phyloP scores from a whole-genome alignment of 2,329 filamentous ascomycete species.

The Ceratocystis destructans region DNA sequence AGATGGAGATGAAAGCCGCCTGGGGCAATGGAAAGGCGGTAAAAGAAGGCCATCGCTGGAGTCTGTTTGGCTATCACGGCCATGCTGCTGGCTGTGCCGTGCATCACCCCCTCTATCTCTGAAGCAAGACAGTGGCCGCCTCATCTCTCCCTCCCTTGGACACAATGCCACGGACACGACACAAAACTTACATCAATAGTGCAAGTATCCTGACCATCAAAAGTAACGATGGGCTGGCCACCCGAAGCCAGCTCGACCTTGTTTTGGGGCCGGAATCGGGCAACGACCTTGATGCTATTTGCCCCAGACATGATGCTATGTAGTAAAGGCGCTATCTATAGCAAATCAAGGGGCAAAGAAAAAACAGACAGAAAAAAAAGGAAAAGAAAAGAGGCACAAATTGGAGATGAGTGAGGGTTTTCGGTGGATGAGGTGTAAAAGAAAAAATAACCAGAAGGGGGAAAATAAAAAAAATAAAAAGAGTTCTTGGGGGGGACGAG shows the following conservation, averaged over 20 bases:
- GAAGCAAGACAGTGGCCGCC: background rate
- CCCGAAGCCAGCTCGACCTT: slow-evolving; percentile 80
- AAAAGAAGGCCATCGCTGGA: background rate
- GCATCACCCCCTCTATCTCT: background rate
- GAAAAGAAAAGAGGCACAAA: slow-evolving; percentile 5
- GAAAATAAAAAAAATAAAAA: slow-evolving; percentile 5
- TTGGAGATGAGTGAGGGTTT: background rate
- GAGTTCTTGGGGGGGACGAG: slow-evolving; percentile 4
- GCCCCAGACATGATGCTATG: slow-evolving; percentile 37
- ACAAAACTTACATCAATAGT: slow-evolving; percentile 58
- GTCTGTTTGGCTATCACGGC: background rate
- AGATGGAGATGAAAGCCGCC: background rate
- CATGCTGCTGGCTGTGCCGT: background rate
- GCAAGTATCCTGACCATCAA: slow-evolving; percentile 82
- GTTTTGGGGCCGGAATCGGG: slow-evolving; percentile 95
- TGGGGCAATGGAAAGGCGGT: background rate
- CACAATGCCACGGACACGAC: background rate
- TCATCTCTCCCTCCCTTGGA: background rate
- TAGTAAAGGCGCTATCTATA: background rate
- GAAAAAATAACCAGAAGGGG: slow-evolving; percentile 2
- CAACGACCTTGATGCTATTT: slow-evolving; percentile 76
- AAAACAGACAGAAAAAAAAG: slow-evolving; percentile 4
- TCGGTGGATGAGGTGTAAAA: slow-evolving; percentile 2
- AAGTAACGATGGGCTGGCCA: slow-evolving; percentile 81
- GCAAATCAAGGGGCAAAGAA: background rate